Evolutionary conservation across 2,329 filamentous ascomycete genomes (phyloP).

Genomic region (Fusarium bulbicola): DNA sequence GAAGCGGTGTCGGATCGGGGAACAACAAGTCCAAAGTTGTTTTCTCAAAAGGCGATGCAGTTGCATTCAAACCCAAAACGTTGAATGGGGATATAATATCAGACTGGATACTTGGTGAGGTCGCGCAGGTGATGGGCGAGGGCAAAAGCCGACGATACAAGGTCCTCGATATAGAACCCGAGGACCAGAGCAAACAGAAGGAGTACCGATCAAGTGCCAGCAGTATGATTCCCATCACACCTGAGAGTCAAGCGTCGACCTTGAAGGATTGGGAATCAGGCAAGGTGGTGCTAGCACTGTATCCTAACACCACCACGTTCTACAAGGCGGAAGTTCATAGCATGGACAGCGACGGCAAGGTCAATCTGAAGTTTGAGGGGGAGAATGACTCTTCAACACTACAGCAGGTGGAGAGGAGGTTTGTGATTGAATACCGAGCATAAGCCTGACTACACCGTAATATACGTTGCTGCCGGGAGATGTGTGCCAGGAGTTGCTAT

Average conservation of each 20-base stretch:
- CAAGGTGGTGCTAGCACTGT: conserved; percentile 79
- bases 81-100: conserved; percentile 54
- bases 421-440: conserved; percentile 76
- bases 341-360: conserved; percentile 64
- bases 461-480: neutral
- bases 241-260: conserved; percentile 56
- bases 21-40: conserved; percentile 60
- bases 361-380: conserved; percentile 79
- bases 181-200: conserved; percentile 71
- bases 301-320: conserved; percentile 86
- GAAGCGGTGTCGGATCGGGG: conserved; percentile 44
- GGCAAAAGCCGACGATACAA: conserved; percentile 82
- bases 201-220: conserved; percentile 77
- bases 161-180: conserved; percentile 82
- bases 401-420: conserved; percentile 78
- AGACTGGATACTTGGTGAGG: conserved; percentile 81
- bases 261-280: conserved; percentile 71
- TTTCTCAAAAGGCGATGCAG: conserved; percentile 70
- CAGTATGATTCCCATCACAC: conserved; percentile 80
- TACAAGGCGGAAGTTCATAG: conserved; percentile 85
- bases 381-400: conserved; percentile 78
- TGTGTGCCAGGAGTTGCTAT: conserved; percentile 4
- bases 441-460: conserved; percentile 17
- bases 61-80: conserved; percentile 71
- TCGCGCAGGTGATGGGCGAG: conserved; percentile 78